Evolutionary conservation across 2,329 filamentous ascomycete species (phyloP).

Genomic region (Aspergillus aculeatinus): DNA sequence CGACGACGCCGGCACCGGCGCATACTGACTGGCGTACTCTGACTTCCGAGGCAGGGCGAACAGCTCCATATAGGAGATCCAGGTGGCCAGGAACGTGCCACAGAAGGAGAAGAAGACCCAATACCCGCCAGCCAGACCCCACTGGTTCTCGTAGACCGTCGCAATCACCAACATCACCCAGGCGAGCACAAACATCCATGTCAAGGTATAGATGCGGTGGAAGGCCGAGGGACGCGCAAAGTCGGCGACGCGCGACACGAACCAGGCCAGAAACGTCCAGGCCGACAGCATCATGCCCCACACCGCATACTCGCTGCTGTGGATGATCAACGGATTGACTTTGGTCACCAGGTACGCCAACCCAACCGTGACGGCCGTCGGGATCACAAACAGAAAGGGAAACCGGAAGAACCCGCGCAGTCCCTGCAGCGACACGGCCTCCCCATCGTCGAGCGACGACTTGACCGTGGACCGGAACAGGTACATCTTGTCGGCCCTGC

Average conservation of each 20-base stretch:
- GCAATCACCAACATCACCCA: conserved; percentile 72
- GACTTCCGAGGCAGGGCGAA: conserved; percentile 72
- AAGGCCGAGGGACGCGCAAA: conserved; percentile 81
- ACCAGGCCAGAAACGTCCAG: conserved; percentile 81
- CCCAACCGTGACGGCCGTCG: conserved; percentile 67
- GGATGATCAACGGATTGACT: conserved; percentile 85
- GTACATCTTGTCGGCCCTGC: conserved; percentile 79
- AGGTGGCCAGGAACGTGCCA: conserved; percentile 68
- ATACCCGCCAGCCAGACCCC: conserved; percentile 73
- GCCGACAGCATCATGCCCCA: conserved; percentile 84
- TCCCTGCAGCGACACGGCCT: conserved; percentile 67
- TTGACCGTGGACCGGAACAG: conserved; percentile 70
- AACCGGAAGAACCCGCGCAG: conserved; percentile 82
- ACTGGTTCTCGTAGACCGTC: conserved; percentile 73
- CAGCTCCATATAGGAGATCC: conserved; percentile 76
- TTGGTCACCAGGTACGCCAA: conserved; percentile 75
- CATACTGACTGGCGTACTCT: conserved; percentile 63
- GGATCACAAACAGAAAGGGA: conserved; percentile 69
- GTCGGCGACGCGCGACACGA: conserved; percentile 74
- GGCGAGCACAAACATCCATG: conserved; percentile 78
- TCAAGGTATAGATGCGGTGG: conserved; percentile 73
- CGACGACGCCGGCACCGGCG: conserved; percentile 35
- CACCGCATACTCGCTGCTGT: conserved; percentile 82
- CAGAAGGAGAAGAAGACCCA: conserved; percentile 77
- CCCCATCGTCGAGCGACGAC: conserved; percentile 59